Percentiles rank a stretch among this genome's conserved stretches.
Evolutionary conservation across 2,329 filamentous ascomycete species (phyloP).

Genomic region (Monosporascus sp.): DNA sequence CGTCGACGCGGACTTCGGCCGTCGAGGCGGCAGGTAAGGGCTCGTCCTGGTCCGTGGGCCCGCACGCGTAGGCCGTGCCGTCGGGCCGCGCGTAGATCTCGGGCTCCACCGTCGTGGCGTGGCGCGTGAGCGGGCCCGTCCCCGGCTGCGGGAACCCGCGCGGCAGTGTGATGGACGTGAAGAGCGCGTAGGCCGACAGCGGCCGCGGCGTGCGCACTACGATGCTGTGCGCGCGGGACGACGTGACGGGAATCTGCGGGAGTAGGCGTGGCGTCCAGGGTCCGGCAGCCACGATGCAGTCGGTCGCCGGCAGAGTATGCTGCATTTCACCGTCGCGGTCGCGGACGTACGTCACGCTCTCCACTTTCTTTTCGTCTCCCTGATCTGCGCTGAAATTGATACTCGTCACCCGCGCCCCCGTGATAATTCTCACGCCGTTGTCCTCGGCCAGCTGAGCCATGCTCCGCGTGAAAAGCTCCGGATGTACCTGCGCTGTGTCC

Average conservation of each 20-base stretch:
- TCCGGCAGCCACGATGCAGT: constrained; percentile 34
- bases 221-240: constrained; percentile 39
- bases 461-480: constrained; percentile 67
- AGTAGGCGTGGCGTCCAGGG: constrained; percentile 41
- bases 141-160: constrained; percentile 37
- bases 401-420: constrained; percentile 22
- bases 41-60: constrained; percentile 56
- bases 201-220: constrained; percentile 33
- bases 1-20: constrained; percentile 61
- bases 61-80: constrained; percentile 71
- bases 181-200: constrained; percentile 58
- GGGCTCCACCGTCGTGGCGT: constrained; percentile 48
- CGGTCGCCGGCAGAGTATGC: constrained; percentile 19
- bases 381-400: constrained; percentile 16
- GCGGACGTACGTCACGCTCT: constrained; percentile 24
- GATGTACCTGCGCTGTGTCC: constrained; percentile 73
- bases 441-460: constrained; percentile 65
- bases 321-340: constrained; percentile 14
- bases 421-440: constrained; percentile 48
- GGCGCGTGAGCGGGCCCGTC: constrained; percentile 17
- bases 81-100: constrained; percentile 75
- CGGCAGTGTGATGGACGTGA: constrained; percentile 64
- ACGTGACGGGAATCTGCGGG: constrained; percentile 35
- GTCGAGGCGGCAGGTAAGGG: constrained; percentile 53
- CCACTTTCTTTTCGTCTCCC: constrained; percentile 11